A percentile compares a stretch with the other conserved stretches of the same genome.
phyloP scores from a whole-genome alignment of 2,329 filamentous ascomycete species.

The Trichoderma afroharzianum region DNA sequence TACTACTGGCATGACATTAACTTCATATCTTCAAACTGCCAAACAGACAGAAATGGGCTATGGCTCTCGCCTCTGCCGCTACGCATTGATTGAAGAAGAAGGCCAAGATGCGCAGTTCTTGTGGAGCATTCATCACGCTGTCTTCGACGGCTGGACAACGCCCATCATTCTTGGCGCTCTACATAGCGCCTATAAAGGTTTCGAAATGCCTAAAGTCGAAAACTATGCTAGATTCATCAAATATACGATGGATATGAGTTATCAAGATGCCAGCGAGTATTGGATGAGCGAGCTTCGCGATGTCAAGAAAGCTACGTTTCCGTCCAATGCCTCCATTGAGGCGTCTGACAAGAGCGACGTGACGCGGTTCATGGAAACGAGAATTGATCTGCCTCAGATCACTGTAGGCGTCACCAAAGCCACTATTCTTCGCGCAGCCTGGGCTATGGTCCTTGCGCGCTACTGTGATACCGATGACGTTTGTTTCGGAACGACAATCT shows the following conservation, averaged over 20 bases:
- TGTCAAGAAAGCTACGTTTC: slow-evolving; percentile 13
- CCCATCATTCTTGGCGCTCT: not conserved
- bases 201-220: not conserved
- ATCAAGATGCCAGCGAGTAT: slow-evolving; percentile 7
- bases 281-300: slow-evolving; percentile 13
- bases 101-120: slow-evolving; percentile 7
- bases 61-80: slow-evolving; percentile 14
- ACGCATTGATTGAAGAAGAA: not conserved
- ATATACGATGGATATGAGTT: slow-evolving; percentile 8
- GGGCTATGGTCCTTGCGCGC: slow-evolving; percentile 33
- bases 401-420: slow-evolving; percentile 19
- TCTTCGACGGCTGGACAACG: slow-evolving; percentile 24
- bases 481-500: slow-evolving; percentile 22
- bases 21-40: not conserved
- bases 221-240: slow-evolving; percentile 14
- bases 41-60: slow-evolving; percentile 2
- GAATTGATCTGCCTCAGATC: not conserved
- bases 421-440: slow-evolving; percentile 27
- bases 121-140: slow-evolving; percentile 20
- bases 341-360: not conserved
- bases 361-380: slow-evolving; percentile 8
- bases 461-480: slow-evolving; percentile 31
- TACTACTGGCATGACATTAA: not conserved
- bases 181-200: not conserved
- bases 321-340: not conserved